A percentile compares a stretch with the other conserved stretches of the same genome.
These are phyloP conservation scores for Lophiostoma macrostomum DNA, from an alignment of 495 filamentous ascomycete species.

Conservation along the genomic window DNA sequence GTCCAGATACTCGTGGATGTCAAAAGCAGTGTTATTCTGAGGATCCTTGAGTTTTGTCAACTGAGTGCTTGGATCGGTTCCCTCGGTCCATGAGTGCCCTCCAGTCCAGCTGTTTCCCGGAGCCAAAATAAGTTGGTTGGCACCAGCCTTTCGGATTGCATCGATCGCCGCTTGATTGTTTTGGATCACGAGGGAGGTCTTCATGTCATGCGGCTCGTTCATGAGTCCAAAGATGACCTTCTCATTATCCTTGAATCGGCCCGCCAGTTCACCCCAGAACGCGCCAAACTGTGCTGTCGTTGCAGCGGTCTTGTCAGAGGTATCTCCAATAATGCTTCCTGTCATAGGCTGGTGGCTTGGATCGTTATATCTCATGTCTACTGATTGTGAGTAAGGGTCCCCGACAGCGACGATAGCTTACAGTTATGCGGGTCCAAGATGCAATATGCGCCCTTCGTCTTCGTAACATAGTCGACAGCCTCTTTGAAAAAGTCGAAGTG, in stretches of 20 bases:
- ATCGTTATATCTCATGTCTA: constrained; percentile 51
- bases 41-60: constrained; percentile 49
- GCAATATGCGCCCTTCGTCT: constrained; percentile 45
- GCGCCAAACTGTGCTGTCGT: constrained; percentile 41
- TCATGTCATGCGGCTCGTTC: constrained; percentile 53
- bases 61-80: constrained; percentile 32
- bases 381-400: not conserved
- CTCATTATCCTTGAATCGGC: constrained; percentile 48
- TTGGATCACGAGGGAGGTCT: constrained; percentile 44
- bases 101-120: constrained; percentile 52
- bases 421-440: constrained; percentile 56
- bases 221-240: constrained; percentile 40
- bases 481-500: constrained; percentile 50
- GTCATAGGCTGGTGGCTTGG: constrained; percentile 48
- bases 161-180: constrained; percentile 54
- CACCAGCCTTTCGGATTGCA: constrained; percentile 46
- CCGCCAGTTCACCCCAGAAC: constrained; percentile 54
- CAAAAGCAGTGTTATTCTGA: constrained; percentile 49
- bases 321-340: constrained; percentile 52
- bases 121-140: constrained; percentile 48
- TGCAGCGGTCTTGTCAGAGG: constrained; percentile 38
- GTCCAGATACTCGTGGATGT: constrained; percentile 56
- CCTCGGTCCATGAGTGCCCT: constrained; percentile 48
- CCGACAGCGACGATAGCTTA: not conserved
- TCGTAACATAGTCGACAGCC: constrained; percentile 52